These are phyloP conservation scores for Auxenochlorella protothecoides DNA, from an alignment of 139 green algal genomes.

Conservation along the genomic window DNA sequence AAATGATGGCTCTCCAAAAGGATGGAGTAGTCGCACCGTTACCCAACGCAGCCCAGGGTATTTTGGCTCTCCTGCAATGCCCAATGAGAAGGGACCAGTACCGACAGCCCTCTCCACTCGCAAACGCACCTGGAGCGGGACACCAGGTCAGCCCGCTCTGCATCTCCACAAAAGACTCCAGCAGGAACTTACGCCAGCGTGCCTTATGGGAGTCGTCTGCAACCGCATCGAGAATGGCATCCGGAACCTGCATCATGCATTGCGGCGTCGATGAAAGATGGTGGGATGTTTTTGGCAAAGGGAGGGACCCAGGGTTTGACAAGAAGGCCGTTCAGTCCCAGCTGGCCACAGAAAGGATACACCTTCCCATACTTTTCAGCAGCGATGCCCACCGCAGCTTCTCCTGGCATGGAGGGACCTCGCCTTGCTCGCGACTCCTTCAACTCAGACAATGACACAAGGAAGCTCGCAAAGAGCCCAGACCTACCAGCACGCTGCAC, in stretches of 20 bases:
- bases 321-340: too few relatives aligned
- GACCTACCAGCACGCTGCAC: constrained; percentile 30
- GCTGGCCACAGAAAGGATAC: constrained; percentile 31
- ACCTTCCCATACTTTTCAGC: constrained; percentile 22
- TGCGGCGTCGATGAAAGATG: too few relatives aligned
- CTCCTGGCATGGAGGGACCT: constrained; percentile 1
- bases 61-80: too few relatives aligned
- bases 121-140: constrained; percentile 21
- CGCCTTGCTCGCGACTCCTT: too few relatives aligned
- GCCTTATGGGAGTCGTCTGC: background rate
- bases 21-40: too few relatives aligned
- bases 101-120: background rate
- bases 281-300: too few relatives aligned
- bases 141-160: constrained; percentile 78
- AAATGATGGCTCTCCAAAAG: too few relatives aligned
- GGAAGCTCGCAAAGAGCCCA: too few relatives aligned
- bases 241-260: constrained; percentile 8
- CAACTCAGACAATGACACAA: too few relatives aligned
- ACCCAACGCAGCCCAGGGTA: too few relatives aligned
- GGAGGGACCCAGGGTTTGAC: too few relatives aligned
- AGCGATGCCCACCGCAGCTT: constrained; percentile 28
- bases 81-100: background rate
- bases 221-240: constrained; percentile 2
- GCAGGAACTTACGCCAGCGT: constrained; percentile 23
- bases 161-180: constrained; percentile 82